Evolutionary conservation across 1,139 yeast genomes (phyloP), one percentile per base, ranked within the genome.

Genomic region (Keqinozyma sinolaborantium): DNA sequence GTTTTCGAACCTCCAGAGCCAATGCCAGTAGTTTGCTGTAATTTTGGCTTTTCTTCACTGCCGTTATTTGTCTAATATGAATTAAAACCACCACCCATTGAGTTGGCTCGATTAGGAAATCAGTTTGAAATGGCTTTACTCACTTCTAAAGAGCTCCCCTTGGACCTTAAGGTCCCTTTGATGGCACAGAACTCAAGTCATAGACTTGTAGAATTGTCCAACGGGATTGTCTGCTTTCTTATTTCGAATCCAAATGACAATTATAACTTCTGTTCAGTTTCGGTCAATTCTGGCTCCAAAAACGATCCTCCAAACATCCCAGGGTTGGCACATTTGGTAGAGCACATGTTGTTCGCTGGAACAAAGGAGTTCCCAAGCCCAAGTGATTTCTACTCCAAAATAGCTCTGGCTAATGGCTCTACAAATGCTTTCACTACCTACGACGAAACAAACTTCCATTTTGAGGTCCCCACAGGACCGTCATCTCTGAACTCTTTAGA

Each of bases 311-410:
- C 56, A 3, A 58, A 61, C 2, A 32, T 70, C 1, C 70, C 71
- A 0, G 92, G 92, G 0, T 43, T 83, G 24, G 90, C 92, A 0
- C 94, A 83, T 56, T 61, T 83, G 26, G 80, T 87, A 49, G 92
- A 83, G 40, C 92, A 83, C 51, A 65, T 77, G 70, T 42, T 83
- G 1, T 68, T 79, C 31, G 62, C 73, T 30, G 84, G 85, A 1
- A 73, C 84, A 0, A 72, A 71, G 36, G 57, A 65, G 25, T 75
- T 56, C 39, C 81, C 85, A 0, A 52, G 60, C 14, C 66, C 75
- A 0, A 67, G 64, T 28, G 48, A 52, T 14, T 75, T 76, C 36
- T 68, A 70, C 30, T 68, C 68, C 12, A 40, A 55, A 4, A 45
- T 81, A 1, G 47, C 65, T 3, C 49, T 60, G 14, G 53, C 65